Evolutionary conservation across 805 yeast genomes (phyloP), one percentile per base, ranked within the genome.

Genomic region (Metschnikowia continentalis): DNA sequence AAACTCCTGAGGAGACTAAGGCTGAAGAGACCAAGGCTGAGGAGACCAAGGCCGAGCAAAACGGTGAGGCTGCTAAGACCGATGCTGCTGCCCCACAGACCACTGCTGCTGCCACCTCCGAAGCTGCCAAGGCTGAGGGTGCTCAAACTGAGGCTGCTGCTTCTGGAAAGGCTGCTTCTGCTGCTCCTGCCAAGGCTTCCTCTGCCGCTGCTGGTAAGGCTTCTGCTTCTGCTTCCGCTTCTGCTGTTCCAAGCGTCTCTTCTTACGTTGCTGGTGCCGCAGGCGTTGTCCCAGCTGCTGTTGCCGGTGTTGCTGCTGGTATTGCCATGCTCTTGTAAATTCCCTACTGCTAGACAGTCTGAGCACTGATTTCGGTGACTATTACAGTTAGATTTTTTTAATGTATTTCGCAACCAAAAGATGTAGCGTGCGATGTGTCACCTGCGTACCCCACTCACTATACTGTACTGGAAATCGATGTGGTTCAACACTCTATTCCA

Each of bases 231-330:
- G 30, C 30, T 26, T 26, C 40, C 10, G n/a, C 53, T 17, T 46
- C 56, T 36, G 36, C 37, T 10, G 39, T 36, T 11, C 54, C 60
- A 17, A 33, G 42, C 7, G 54, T 54, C 32, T 48, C 54, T 38
- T 23, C 58, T 10, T 50, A 52, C 33, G 50, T 26, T 30, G 51
- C 47, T 43, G 60, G 53, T 37, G 60, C 55, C 40, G 57, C 57
- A 6, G 54, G 50, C 19, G 47, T 49, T 30, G 54, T 23, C 26
- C 57, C 60, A 10, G 58, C 54, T 26, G 54, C 52, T 19, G 51
- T 47, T 47, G 58, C 52, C 14, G 59, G 55, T 32, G 47, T 50
- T 32, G 54, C 57, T 17, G 61, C 58, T 26, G 56, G 57, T 48
- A 19, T 56, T 30, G 58, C 55, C 40, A 36, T 55, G 56, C 46